Evolutionary conservation across 164 flowering plant genomes (phyloP), one percentile per base, ranked within the genome.

Genomic region (Saururus chinensis): DNA sequence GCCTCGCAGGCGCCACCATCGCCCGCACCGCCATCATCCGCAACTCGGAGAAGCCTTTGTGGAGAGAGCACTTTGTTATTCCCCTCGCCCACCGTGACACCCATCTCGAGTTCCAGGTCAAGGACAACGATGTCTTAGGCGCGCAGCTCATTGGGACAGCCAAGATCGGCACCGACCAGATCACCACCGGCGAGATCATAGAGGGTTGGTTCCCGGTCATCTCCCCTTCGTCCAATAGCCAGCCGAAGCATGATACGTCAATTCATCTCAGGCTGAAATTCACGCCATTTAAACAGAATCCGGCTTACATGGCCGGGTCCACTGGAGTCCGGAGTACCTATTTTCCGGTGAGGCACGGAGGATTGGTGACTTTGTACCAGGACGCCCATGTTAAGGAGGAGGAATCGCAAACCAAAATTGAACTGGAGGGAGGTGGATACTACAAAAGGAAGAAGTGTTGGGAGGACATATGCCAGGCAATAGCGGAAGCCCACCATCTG

Each of bases 401-500:
- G 19, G 4, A 45, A 64, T 56, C 82, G 25, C 97, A 42, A 1
- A 4, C 86, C 1, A 64, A 65, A 65, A 84, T 90, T 54, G 64
- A 74, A 40, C 40, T 90, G 64, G 97, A 86, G 1, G 73, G 58
- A 0, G 83, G 84, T 14, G 66, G 49, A 74, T 59, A 66, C 40
- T 86, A 53, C 60, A 37, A n/a, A 75, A 92, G 80, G 0, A 71
- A 53, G 14, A 77, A 72, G 45, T 93, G 99, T 52, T 93, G 99
- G 99, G 99, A 93, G 59, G 99, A 93, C 63, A 85, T 93, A 49
- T 93, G 97, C 62, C 71, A 85, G 72, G 99, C 97, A 2, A 79
- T 93, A 4, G 70, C 77, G 11, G 99, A 85, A 68, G 99, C 99
- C 48, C 99, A 91, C 64, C 97, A 93, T 68, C 2, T 93, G 86